Conservation (phyloP, 352 stramenopile genomes). For the Plasmopara muralis region DNA sequence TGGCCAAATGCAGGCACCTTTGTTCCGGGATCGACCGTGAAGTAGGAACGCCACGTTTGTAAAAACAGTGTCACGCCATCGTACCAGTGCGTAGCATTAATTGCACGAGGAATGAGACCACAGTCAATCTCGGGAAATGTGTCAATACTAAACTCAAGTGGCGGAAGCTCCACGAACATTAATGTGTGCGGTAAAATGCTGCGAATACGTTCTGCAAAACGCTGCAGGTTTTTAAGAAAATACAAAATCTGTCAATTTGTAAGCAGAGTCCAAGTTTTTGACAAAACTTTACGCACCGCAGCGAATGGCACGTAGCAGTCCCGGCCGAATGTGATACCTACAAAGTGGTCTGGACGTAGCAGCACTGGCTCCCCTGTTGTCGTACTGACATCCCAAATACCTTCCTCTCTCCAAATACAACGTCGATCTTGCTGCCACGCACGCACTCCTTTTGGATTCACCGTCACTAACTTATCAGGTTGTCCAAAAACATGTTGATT, state of each 20-base stretch:
- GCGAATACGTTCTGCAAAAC: conserved; percentile 53
- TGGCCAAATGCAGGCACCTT: conserved; percentile 61
- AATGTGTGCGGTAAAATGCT: conserved; percentile 48
- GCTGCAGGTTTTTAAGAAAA: conserved; percentile 19
- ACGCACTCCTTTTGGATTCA: conserved; percentile 48
- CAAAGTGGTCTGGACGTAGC: conserved; percentile 65
- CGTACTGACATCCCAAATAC: conserved; percentile 61
- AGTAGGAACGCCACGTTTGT: conserved; percentile 56
- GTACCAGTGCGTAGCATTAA: conserved; percentile 90
- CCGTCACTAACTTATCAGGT: conserved; percentile 33
- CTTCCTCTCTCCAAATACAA: conserved; percentile 81
- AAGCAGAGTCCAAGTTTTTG: background rate
- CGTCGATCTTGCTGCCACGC: conserved; percentile 60
- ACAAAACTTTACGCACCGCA: conserved; percentile 19
- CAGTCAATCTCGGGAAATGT: conserved; percentile 62
- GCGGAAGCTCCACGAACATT: conserved; percentile 77
- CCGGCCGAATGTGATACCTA: conserved; percentile 54
- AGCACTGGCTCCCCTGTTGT: conserved; percentile 34
- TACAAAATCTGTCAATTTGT: conserved; percentile 5
- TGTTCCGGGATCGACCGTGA: conserved; percentile 63
- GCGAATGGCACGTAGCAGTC: conserved; percentile 84
- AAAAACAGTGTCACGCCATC: conserved; percentile 86
- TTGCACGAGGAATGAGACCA: conserved; percentile 44
- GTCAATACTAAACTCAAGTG: conserved; percentile 63
- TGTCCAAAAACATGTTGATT: conserved; percentile 63